A percentile compares a stretch with the other conserved stretches of the same genome.
Evolutionary conservation across 345 rosid species (phyloP).

Genomic region (Camelina sativa): DNA sequence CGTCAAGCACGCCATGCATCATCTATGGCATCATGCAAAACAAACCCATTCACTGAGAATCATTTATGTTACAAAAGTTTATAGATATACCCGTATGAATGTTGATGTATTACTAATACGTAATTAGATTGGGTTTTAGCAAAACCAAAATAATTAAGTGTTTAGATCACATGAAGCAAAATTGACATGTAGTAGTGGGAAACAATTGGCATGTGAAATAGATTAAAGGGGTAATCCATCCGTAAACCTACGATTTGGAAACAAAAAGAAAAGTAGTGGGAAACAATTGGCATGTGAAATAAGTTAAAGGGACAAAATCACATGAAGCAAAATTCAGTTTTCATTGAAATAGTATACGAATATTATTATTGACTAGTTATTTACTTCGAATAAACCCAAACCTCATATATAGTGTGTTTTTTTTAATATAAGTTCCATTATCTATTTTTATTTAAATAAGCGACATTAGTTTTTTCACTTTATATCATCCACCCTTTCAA

Average conservation of each 20-base stretch:
- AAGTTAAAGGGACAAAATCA: conserved; percentile 11
- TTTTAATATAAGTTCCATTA: neutral
- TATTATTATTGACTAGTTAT: neutral
- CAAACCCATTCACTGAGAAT: conserved; percentile 3
- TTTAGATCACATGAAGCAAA: too few relatives aligned
- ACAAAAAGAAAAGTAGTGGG: neutral
- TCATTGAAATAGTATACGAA: neutral
- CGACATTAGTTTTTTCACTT: conserved; percentile 22
- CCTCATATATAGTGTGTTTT: conserved; percentile 3
- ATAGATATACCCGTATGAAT: neutral
- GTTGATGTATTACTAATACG: conserved; percentile 2
- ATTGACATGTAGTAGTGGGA: too few relatives aligned
- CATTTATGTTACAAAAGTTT: neutral
- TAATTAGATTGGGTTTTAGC: neutral
- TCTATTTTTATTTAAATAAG: conserved; percentile 17
- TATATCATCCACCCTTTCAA: conserved; percentile 24
- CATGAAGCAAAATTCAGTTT: conserved; percentile 18
- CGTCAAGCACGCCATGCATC: conserved; percentile 20
- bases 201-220: too few relatives aligned
- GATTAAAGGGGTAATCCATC: too few relatives aligned
- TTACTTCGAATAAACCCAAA: conserved; percentile 18
- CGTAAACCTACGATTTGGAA: neutral
- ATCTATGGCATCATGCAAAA: conserved; percentile 18
- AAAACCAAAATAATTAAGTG: neutral
- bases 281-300: neutral